These are phyloP conservation scores for Trichoderma sp. DNA, from an alignment of 2,329 filamentous ascomycete species.

Conservation along the genomic window DNA sequence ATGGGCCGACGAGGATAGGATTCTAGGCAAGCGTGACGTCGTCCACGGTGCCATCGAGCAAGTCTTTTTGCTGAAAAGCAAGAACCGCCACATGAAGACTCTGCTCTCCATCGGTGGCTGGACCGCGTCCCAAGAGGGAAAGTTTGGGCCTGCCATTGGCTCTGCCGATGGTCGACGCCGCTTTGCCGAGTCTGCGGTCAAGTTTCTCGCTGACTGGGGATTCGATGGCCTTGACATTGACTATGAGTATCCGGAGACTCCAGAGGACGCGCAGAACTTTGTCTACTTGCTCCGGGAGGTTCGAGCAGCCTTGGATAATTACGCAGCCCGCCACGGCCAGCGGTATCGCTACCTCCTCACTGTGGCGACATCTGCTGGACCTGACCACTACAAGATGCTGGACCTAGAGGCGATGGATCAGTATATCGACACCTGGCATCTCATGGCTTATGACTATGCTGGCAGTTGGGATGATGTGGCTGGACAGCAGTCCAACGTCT, in stretches of 20 bases:
- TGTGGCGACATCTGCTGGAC: constrained; percentile 48
- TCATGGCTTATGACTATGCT: constrained; percentile 70
- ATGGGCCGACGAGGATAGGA: constrained; percentile 58
- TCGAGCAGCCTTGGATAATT: constrained; percentile 43
- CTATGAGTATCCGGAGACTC: constrained; percentile 51
- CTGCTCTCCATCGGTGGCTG: constrained; percentile 81
- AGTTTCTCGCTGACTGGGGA: constrained; percentile 65
- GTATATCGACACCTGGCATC: constrained; percentile 57
- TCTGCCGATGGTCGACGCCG: constrained; percentile 57
- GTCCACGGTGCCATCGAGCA: constrained; percentile 78
- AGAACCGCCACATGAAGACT: constrained; percentile 72
- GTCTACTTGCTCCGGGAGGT: constrained; percentile 43
- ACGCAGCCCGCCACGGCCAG: constrained; percentile 39
- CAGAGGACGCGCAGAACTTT: constrained; percentile 40
- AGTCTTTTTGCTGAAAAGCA: constrained; percentile 71
- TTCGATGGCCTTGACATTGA: constrained; percentile 57
- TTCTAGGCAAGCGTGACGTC: constrained; percentile 48
- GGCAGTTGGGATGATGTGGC: constrained; percentile 63
- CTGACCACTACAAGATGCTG: constrained; percentile 48
- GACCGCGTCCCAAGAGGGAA: constrained; percentile 61
- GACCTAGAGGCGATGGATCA: constrained; percentile 53
- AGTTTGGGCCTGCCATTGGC: constrained; percentile 63
- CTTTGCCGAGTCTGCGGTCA: constrained; percentile 68
- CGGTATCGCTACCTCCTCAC: constrained; percentile 50
- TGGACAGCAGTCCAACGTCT: constrained; percentile 71